Evolutionary conservation across 2,329 filamentous ascomycete species (phyloP).

Genomic region (Microdochium paspali): DNA sequence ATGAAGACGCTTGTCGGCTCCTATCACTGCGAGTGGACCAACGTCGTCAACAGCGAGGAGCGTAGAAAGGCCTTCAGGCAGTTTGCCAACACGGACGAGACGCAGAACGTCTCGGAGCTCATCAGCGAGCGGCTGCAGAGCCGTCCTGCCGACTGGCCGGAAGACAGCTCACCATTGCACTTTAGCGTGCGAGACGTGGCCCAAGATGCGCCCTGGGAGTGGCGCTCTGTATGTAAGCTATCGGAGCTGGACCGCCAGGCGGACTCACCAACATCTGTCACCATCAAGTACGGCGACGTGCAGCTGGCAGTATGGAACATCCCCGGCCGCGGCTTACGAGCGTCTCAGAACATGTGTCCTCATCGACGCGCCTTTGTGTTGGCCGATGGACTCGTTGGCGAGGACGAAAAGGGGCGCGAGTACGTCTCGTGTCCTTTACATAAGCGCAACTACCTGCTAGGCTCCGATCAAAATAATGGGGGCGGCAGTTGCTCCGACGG

Average conservation of each 20-base stretch:
- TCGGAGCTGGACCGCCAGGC: slow-evolving; percentile 57
- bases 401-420: slow-evolving; percentile 41
- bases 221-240: slow-evolving; percentile 71
- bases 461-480: slow-evolving; percentile 20
- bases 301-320: slow-evolving; percentile 84
- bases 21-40: slow-evolving; percentile 90
- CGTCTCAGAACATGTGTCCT: slow-evolving; percentile 89
- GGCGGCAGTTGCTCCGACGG: slow-evolving; percentile 66
- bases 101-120: slow-evolving; percentile 24
- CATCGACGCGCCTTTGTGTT: slow-evolving; percentile 88
- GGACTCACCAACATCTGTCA: slow-evolving; percentile 59
- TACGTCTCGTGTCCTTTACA: slow-evolving; percentile 84
- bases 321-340: slow-evolving; percentile 64
- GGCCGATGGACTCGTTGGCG: slow-evolving; percentile 74
- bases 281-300: slow-evolving; percentile 78
- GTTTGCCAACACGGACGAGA: slow-evolving; percentile 76
- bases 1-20: slow-evolving; percentile 78
- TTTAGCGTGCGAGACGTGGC: not conserved
- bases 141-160: slow-evolving; percentile 70
- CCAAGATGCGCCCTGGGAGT: slow-evolving; percentile 35
- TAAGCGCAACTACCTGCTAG: slow-evolving; percentile 81
- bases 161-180: slow-evolving; percentile 47
- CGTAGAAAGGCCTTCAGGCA: slow-evolving; percentile 65
- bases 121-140: slow-evolving; percentile 34
- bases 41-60: slow-evolving; percentile 62